These are phyloP conservation scores for Microstegium vimineum DNA, from an alignment of 176 grass and related monocot genomes.

Conservation along the genomic window DNA sequence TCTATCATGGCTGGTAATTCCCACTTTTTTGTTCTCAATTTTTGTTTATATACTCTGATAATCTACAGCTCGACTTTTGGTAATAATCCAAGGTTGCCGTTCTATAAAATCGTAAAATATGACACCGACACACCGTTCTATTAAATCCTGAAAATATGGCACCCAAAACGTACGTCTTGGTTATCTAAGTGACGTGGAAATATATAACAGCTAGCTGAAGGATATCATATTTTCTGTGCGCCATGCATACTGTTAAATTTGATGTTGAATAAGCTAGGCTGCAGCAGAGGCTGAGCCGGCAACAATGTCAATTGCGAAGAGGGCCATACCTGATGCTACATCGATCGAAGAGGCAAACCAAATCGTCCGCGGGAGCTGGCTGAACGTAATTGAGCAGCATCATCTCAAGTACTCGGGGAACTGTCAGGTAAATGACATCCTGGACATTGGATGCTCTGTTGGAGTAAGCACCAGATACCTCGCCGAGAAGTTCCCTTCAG, in stretches of 20 bases:
- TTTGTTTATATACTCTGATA: neutral
- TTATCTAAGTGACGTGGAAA: neutral
- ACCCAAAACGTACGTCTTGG: neutral
- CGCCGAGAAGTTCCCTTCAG: conserved; percentile 65
- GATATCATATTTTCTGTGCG: conserved; percentile 3
- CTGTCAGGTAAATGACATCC: conserved; percentile 32
- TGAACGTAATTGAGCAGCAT: conserved; percentile 34
- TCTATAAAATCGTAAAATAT: neutral
- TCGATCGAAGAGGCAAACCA: neutral
- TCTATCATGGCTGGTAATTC: conserved; percentile 91
- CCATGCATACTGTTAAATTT: conserved; percentile 1
- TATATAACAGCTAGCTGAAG: neutral
- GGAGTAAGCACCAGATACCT: conserved; percentile 76
- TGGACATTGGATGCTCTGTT: conserved; percentile 82
- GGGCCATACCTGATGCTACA: conserved; percentile 64
- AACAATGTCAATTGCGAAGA: conserved; percentile 83
- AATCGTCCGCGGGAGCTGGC: conserved; percentile 66
- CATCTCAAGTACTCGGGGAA: neutral
- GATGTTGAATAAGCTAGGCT: conserved; percentile 41
- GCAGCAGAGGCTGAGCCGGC: conserved; percentile 84
- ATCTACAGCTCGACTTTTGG: neutral
- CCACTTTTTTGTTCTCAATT: neutral
- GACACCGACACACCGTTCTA: neutral
- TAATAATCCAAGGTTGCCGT: neutral
- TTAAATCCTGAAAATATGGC: neutral